A percentile compares a stretch with the other conserved stretches of the same genome.
phyloP scores from a whole-genome alignment of 1,284 basidiomycete genomes.

The Thecaphora thlaspeos region DNA sequence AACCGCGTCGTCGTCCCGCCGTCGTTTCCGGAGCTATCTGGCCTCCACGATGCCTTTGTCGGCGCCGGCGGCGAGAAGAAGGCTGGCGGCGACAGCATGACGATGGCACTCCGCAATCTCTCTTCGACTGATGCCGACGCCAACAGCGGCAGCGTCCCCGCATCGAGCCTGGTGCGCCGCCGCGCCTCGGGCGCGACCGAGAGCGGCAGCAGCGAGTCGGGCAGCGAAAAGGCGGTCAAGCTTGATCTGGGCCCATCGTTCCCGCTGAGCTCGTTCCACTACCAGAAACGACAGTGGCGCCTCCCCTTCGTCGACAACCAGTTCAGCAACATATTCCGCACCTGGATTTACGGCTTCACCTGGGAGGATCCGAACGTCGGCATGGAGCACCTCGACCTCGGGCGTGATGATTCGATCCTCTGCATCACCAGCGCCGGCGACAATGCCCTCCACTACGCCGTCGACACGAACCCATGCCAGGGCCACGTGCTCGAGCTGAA shows the following conservation, averaged over 20 bases:
- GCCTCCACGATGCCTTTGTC: conserved; percentile 11
- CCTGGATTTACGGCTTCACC: conserved; percentile 72
- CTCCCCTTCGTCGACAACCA: conserved; percentile 75
- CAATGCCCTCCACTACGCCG: conserved; percentile 79
- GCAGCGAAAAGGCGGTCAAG: conserved; percentile 54
- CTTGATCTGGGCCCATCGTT: conserved; percentile 45
- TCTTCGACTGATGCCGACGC: too few species aligned
- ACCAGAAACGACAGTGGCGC: conserved; percentile 65
- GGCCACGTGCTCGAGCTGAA: conserved; percentile 78
- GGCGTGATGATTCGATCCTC: conserved; percentile 69
- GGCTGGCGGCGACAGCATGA: conserved; percentile 19
- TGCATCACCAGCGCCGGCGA: conserved; percentile 79
- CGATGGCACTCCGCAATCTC: conserved; percentile 6
- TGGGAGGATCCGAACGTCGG: conserved; percentile 82
- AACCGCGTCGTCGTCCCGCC: conserved; percentile 61
- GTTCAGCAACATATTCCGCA: conserved; percentile 72
- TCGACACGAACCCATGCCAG: conserved; percentile 71
- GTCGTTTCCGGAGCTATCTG: conserved; percentile 52
- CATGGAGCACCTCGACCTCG: conserved; percentile 69
- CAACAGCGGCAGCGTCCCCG: conserved; percentile 57
- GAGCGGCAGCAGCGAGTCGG: conserved; percentile 57
- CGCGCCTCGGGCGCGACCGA: conserved; percentile 59
- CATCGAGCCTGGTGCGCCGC: conserved; percentile 50
- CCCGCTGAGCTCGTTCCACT: conserved; percentile 74
- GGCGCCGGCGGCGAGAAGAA: conserved; percentile 16